Evolutionary conservation across 1,139 yeast genomes (phyloP).

Genomic region (Blastobotrys capitulatus): DNA sequence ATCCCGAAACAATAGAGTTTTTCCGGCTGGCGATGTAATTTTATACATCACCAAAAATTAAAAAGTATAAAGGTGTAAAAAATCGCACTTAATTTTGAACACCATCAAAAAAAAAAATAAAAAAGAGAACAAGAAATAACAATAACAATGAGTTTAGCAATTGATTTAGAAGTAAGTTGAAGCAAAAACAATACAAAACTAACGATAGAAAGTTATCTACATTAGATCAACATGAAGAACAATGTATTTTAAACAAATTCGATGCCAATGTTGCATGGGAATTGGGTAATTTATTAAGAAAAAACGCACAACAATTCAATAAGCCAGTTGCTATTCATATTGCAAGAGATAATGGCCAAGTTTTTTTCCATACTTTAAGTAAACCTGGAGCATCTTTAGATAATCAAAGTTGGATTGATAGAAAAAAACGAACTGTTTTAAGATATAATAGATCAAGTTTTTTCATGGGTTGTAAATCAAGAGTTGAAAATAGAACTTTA

Average conservation of each 20-base stretch:
- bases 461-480: constrained; percentile 45
- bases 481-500: constrained; percentile 22
- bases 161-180: constrained; percentile 1
- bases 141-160: not conserved
- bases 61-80: too few species aligned
- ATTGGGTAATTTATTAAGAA: constrained; percentile 30
- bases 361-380: constrained; percentile 47
- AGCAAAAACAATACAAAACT: not conserved
- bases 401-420: constrained; percentile 54
- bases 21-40: not conserved
- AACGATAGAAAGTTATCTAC: constrained; percentile 17
- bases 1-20: not conserved
- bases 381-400: constrained; percentile 44
- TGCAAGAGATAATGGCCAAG: constrained; percentile 45
- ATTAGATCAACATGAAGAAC: constrained; percentile 27
- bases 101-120: too few species aligned
- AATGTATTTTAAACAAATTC: constrained; percentile 28
- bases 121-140: too few species aligned
- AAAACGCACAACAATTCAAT: constrained; percentile 21
- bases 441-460: constrained; percentile 52
- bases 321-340: constrained; percentile 48
- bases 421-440: constrained; percentile 49
- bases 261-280: constrained; percentile 34
- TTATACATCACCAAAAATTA: too few species aligned
- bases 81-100: too few species aligned